A percentile compares a stretch with the other conserved stretches of the same genome.
Evolutionary conservation across 2,329 filamentous ascomycete species (phyloP).

Genomic region (Xylariaceae sp.): DNA sequence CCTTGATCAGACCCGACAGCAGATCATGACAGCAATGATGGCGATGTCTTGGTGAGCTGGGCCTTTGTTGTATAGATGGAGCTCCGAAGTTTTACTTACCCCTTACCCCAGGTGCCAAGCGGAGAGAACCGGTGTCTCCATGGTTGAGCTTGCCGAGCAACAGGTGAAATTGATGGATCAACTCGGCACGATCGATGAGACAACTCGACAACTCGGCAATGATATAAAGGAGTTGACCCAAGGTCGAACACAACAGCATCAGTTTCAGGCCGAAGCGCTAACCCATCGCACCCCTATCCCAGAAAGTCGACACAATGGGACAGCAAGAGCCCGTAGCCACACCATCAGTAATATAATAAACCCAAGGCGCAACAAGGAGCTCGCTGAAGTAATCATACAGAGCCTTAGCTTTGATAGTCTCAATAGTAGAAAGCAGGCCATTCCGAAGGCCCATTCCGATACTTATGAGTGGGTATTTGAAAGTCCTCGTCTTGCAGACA

Average conservation of each 20-base stretch:
- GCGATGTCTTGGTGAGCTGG: not conserved
- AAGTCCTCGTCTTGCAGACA: not conserved
- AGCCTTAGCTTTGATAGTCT: slow-evolving; percentile 8
- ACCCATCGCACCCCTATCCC: not conserved
- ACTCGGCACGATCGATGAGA: not conserved
- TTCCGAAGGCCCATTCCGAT: slow-evolving; percentile 1
- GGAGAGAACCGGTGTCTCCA: not conserved
- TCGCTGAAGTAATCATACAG: not conserved
- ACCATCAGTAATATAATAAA: not conserved
- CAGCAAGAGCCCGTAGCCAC: not conserved
- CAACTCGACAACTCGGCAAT: not conserved
- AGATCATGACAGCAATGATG: not conserved
- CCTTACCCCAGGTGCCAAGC: not conserved
- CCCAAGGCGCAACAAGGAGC: not conserved
- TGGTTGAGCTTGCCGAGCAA: not conserved
- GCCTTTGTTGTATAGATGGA: not conserved
- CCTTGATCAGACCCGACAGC: not conserved
- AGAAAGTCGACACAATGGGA: not conserved
- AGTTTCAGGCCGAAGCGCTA: not conserved
- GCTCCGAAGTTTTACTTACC: not conserved
- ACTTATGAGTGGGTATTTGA: slow-evolving; percentile 16
- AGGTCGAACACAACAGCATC: not conserved
- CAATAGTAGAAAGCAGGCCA: not conserved
- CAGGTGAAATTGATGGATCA: not conserved
- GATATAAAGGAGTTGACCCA: too few relatives aligned